Evolutionary conservation across 306 rosid species (phyloP).

Genomic region (Quillaja saponaria): DNA sequence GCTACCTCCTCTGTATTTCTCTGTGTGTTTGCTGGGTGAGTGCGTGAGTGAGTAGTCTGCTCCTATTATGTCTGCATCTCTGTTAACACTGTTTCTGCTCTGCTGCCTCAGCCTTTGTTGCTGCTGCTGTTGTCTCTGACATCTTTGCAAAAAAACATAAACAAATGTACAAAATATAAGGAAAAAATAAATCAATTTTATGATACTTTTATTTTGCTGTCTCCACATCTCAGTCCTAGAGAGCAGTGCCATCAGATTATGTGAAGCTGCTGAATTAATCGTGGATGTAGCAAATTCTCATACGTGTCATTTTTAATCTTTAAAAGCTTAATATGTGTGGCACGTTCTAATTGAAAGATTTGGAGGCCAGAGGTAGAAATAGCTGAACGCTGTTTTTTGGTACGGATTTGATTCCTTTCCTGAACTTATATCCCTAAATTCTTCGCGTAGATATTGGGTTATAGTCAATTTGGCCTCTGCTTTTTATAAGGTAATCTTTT

Average conservation of each 20-base stretch:
- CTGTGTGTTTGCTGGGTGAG: conserved; percentile 47
- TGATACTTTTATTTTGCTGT: conserved; percentile 50
- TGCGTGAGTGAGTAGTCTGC: conserved; percentile 53
- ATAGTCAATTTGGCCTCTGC: conserved; percentile 29
- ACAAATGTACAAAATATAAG: conserved; percentile 29
- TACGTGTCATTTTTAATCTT: conserved; percentile 42
- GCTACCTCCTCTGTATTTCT: conserved; percentile 37
- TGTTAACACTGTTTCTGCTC: conserved; percentile 62
- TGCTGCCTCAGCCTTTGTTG: conserved; percentile 54
- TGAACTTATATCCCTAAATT: conserved; percentile 27
- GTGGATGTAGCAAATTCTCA: conserved; percentile 35
- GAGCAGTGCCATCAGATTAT: conserved; percentile 45
- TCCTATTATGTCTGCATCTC: conserved; percentile 84
- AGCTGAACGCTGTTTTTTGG: conserved; percentile 30
- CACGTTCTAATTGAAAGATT: conserved; percentile 49
- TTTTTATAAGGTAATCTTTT: too few relatives aligned
- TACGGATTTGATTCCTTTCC: conserved; percentile 38
- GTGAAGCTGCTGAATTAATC: conserved; percentile 37
- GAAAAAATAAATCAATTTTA: conserved; percentile 27
- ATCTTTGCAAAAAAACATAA: conserved; percentile 57
- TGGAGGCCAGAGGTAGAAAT: conserved; percentile 35
- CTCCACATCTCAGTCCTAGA: conserved; percentile 45
- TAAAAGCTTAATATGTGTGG: conserved; percentile 41
- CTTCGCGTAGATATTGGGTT: conserved; percentile 30
- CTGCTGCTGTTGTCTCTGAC: conserved; percentile 77